Evolutionary conservation across 192 early-diverging fungal genomes (phyloP).

Genomic region (Backusella tarrabulga): DNA sequence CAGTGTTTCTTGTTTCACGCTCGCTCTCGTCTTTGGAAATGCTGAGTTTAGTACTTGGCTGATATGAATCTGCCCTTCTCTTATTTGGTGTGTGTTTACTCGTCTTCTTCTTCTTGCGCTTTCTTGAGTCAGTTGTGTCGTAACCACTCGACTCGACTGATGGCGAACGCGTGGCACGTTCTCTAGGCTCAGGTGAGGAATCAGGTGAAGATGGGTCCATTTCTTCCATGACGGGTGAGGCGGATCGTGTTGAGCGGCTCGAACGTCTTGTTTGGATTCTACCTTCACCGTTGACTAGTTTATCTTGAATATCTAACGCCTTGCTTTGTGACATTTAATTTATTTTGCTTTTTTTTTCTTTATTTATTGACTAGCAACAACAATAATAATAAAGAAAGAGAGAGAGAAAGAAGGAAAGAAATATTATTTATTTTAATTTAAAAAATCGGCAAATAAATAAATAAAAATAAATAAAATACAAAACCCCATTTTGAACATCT

Average conservation of each 20-base stretch:
- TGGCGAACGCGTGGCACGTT: conserved; percentile 19
- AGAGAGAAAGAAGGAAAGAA: neutral
- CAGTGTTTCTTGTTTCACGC: conserved; percentile 23
- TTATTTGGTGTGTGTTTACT: conserved; percentile 4
- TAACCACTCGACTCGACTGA: conserved; percentile 18
- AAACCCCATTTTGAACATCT: neutral
- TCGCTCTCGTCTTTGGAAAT: conserved; percentile 22
- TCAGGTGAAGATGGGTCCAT: neutral
- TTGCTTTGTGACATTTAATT: neutral
- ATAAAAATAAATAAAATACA: neutral
- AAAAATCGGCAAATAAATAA: neutral
- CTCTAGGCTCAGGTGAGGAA: conserved; percentile 10
- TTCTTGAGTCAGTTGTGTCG: neutral
- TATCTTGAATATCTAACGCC: neutral
- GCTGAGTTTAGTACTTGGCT: conserved; percentile 5
- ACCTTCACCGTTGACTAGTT: neutral
- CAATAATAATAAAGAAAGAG: neutral
- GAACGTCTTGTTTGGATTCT: conserved; percentile 11
- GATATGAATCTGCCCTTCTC: conserved; percentile 13
- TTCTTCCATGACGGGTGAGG: conserved; percentile 12
- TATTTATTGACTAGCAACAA: neutral
- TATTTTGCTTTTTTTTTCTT: neutral
- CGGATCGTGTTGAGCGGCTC: conserved; percentile 17
- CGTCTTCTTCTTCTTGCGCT: conserved; percentile 8
- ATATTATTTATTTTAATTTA: neutral